Evolutionary conservation across 2,329 filamentous ascomycete genomes (phyloP).

Genomic region (Ceratocystis harringtonii): DNA sequence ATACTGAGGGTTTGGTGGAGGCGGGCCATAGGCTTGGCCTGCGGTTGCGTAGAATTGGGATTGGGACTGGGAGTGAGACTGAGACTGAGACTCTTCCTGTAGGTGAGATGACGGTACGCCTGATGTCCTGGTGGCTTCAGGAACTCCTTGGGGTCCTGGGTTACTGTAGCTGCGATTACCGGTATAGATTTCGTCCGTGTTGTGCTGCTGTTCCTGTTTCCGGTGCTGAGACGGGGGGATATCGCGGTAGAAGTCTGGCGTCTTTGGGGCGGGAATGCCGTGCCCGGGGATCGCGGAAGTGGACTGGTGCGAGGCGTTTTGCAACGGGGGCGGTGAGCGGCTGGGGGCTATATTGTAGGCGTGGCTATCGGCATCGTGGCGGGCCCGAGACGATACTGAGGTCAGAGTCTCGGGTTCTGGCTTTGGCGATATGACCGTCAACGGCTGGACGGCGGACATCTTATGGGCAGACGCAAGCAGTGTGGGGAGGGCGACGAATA

Average conservation of each 20-base stretch:
- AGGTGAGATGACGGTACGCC: background rate
- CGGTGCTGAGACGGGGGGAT: background rate
- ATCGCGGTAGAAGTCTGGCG: background rate
- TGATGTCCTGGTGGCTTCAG: background rate
- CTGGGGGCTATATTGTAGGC: background rate
- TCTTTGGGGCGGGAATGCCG: background rate
- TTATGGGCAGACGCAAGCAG: background rate
- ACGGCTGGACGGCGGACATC: background rate
- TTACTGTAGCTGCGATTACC: background rate
- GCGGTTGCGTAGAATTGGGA: background rate
- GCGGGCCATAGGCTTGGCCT: background rate
- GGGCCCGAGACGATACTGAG: background rate
- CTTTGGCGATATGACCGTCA: background rate
- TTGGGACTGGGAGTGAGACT: background rate
- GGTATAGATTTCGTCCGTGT: background rate
- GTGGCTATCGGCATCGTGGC: background rate
- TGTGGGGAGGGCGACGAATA: background rate
- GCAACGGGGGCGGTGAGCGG: background rate
- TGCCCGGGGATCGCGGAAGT: background rate
- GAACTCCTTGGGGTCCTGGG: background rate
- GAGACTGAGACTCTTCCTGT: background rate
- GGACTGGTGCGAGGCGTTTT: background rate
- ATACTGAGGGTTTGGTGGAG: background rate
- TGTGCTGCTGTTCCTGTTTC: background rate
- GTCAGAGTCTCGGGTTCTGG: background rate